These are phyloP conservation scores for Begonia fuchsioides DNA, from an alignment of 306 rosid genomes.

Conservation along the genomic window DNA sequence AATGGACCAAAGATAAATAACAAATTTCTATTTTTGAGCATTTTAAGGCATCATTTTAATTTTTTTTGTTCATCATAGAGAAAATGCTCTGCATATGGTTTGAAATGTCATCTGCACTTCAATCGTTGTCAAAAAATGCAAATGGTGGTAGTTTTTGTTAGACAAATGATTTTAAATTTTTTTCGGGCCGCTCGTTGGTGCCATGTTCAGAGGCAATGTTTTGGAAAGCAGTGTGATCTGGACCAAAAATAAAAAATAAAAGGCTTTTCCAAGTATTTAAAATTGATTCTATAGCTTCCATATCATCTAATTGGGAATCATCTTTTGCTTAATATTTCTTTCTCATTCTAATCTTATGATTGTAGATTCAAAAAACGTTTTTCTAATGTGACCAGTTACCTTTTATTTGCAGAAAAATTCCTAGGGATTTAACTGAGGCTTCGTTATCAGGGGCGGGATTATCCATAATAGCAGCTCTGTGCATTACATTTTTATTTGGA, in stretches of 20 bases:
- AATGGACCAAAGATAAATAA: too few species aligned
- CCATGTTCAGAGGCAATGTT: too few species aligned
- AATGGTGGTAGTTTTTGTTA: too few species aligned
- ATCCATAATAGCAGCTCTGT: constrained; percentile 72
- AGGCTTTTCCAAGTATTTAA: neutral
- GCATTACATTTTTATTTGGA: constrained; percentile 87
- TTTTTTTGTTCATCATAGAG: too few species aligned
- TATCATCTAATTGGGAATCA: neutral
- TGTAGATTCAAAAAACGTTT: neutral
- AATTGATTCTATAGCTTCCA: neutral
- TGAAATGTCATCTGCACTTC: too few species aligned
- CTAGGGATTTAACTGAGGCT: constrained; percentile 96
- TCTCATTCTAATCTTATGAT: neutral
- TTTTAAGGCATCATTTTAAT: too few species aligned
- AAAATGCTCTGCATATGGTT: too few species aligned
- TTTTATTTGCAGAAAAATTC: constrained; percentile 62
- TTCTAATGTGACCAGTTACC: constrained; percentile 1
- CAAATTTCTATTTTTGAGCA: too few species aligned
- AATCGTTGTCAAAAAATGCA: too few species aligned
- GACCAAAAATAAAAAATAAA: neutral
- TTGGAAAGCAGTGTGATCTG: neutral
- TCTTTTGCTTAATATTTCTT: neutral
- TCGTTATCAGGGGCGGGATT: constrained; percentile 91
- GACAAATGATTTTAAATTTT: too few species aligned
- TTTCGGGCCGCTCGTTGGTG: too few species aligned